Percentiles rank a stretch among this genome's conserved stretches.
Conservation (phyloP, 176 grass and related monocot genomes). For the Aegilops speltoides region DNA sequence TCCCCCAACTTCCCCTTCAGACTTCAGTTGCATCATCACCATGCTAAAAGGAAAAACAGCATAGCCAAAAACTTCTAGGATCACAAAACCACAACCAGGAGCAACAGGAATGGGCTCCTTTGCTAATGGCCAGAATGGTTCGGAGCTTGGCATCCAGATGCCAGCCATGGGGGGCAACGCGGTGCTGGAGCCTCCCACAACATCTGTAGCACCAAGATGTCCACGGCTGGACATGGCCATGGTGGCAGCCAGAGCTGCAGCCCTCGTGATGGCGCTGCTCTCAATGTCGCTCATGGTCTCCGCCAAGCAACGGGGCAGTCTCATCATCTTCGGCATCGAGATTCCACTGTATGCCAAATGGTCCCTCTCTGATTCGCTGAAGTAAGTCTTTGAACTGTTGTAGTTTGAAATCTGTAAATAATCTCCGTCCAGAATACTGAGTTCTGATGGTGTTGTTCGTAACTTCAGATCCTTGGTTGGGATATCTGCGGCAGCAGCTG, state of each 20-base stretch:
- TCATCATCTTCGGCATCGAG: constrained; percentile 61
- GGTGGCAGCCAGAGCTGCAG: constrained; percentile 36
- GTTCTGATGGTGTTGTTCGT: constrained; percentile 3
- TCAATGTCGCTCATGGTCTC: constrained; percentile 60
- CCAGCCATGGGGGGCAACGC: constrained; percentile 32
- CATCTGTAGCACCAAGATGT: constrained; percentile 10
- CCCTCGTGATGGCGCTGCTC: constrained; percentile 49
- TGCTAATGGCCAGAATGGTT: constrained; percentile 39
- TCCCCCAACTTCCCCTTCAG: not conserved
- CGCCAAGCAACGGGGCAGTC: constrained; percentile 61
- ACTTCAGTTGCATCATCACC: constrained; percentile 4
- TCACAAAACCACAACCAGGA: constrained; percentile 14
- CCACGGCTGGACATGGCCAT: constrained; percentile 41
- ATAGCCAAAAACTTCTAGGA: constrained; percentile 27
- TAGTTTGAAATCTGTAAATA: constrained; percentile 11
- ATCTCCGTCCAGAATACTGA: not conserved
- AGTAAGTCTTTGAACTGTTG: constrained; percentile 41
- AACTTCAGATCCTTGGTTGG: constrained; percentile 70
- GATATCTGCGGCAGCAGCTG: constrained; percentile 55
- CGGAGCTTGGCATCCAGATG: constrained; percentile 60
- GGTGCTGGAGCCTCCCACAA: constrained; percentile 6
- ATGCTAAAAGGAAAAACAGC: constrained; percentile 6
- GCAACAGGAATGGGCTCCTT: constrained; percentile 34
- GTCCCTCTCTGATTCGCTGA: constrained; percentile 74
- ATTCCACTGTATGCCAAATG: constrained; percentile 85